These are phyloP conservation scores for Nicotiana paniculata DNA, from an alignment of 257 asterid species.

Conservation along the genomic window DNA sequence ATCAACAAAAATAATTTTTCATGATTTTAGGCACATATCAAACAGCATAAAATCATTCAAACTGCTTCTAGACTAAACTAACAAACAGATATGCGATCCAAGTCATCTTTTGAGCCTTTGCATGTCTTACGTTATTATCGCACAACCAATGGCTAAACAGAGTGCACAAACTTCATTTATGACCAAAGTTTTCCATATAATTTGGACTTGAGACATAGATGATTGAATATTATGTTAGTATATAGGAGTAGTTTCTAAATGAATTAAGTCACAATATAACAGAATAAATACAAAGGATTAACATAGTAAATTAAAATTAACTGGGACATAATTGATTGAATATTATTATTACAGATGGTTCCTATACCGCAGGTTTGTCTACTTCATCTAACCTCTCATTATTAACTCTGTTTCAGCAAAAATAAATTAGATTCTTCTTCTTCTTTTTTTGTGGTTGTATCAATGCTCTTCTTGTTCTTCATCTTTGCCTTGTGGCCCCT, in stretches of 20 bases:
- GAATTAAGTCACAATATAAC: background rate
- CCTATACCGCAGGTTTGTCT: background rate
- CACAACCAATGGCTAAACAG: background rate
- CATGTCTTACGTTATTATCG: background rate
- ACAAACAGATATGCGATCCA: background rate
- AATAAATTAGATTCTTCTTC: background rate
- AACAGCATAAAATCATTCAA: no score
- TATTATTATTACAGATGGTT: background rate
- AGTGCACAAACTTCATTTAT: background rate
- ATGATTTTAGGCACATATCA: no score
- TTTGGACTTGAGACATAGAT: no score
- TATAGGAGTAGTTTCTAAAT: background rate
- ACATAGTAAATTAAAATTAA: background rate
- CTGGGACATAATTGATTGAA: background rate
- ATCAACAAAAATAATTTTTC: no score
- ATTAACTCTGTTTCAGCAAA: background rate
- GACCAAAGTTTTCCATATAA: no score
- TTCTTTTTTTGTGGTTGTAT: background rate
- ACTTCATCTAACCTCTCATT: background rate
- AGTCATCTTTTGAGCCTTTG: background rate
- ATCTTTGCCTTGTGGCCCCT: background rate
- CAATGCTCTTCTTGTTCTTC: background rate
- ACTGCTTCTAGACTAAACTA: no score
- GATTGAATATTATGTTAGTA: no score
- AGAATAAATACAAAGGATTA: background rate